These are phyloP conservation scores for Pezicula radicicola DNA, from an alignment of 2,329 filamentous ascomycete genomes.

Conservation along the genomic window DNA sequence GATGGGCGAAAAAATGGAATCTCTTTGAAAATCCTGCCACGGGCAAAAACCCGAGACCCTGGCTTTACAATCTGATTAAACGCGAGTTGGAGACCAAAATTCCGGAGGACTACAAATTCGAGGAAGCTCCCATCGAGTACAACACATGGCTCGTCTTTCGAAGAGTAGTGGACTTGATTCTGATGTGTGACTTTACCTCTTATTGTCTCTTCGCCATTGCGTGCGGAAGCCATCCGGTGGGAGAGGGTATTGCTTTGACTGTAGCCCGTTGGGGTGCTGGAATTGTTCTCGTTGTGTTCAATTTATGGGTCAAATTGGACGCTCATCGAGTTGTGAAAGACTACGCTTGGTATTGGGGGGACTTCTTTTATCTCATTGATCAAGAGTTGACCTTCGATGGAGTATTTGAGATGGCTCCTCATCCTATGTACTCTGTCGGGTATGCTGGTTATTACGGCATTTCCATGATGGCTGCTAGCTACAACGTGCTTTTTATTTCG, in stretches of 20 bases:
- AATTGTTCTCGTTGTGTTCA: slow-evolving; percentile 81
- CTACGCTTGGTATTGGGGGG: slow-evolving; percentile 99
- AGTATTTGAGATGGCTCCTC: slow-evolving; percentile 97
- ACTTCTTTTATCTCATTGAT: slow-evolving; percentile 98
- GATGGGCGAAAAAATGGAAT: slow-evolving; percentile 81
- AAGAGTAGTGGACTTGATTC: slow-evolving; percentile 89
- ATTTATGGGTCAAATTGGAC: slow-evolving; percentile 97
- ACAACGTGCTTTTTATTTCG: slow-evolving; percentile 95
- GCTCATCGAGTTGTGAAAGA: slow-evolving; percentile 98
- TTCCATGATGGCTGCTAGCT: slow-evolving; percentile 96
- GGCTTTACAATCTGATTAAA: slow-evolving; percentile 81
- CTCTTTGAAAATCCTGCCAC: slow-evolving; percentile 81
- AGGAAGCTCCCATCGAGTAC: slow-evolving; percentile 92
- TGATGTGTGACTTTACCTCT: slow-evolving; percentile 98
- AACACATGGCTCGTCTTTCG: slow-evolving; percentile 98
- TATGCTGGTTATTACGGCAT: slow-evolving; percentile 98
- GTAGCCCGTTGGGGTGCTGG: slow-evolving; percentile 76
- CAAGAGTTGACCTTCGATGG: slow-evolving; percentile 97
- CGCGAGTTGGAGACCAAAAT: slow-evolving; percentile 93
- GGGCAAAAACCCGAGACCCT: slow-evolving; percentile 79
- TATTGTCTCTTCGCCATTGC: slow-evolving; percentile 95
- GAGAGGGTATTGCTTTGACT: slow-evolving; percentile 68
- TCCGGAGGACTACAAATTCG: slow-evolving; percentile 87
- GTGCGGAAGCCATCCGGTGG: slow-evolving; percentile 71
- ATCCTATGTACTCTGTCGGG: slow-evolving; percentile 98